Base-by-base conservation (phyloP, 2,329 filamentous ascomycete species). In the Fusarium sambucinum region DNA sequence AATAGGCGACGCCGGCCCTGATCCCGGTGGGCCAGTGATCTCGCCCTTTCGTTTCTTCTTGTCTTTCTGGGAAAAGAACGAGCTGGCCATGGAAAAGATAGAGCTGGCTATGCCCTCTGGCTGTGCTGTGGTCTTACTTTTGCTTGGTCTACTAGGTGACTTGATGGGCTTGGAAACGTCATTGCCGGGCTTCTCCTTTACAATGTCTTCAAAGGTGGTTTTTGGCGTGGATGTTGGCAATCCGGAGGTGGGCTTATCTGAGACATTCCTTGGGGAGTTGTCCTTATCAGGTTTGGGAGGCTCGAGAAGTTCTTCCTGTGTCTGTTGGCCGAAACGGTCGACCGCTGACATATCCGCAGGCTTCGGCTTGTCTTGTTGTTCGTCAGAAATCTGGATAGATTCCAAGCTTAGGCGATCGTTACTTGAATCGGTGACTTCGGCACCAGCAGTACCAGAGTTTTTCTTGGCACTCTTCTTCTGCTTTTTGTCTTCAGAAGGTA, bases 31-130 rank as follows among this genome's bases (percentile, higher is more conserved):
- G 12, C 53, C 53, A 17, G 32, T 23, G 41, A 51, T 23, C 55
- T 68, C 62, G 57, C 65, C 59, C 59, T 70, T 70, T 60, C 67
- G 53, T 59, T 70, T 70, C 40, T 73, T 73, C 54, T 65, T 64
- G 25, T 66, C 67, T 33, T 70, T 73, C 41, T 74, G 74, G 10
- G 53, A 67, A 30, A 63, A 51, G 13, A 32, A 27, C 12, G 55
- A 55, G 23, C 19, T 25, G 11, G 63, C 33, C 41, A 48, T 51
- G 9, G 53, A 67, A 25, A 63, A 51, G 7, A 32, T 27, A 11
- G 55, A 55, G 25, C 19, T 21, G 6, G 63, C 33, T 41, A 48
- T 51, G 27, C 68, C 55, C 12, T 68, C 67, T 40, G 67, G 60
- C 40, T 60, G 48, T 19, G 58, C 40, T 29, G 62, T 40, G 30